A percentile compares a stretch with the other conserved stretches of the same genome.
These are phyloP conservation scores for Panaeolus cyanescens DNA, from an alignment of 768 basidiomycete species.

Conservation along the genomic window DNA sequence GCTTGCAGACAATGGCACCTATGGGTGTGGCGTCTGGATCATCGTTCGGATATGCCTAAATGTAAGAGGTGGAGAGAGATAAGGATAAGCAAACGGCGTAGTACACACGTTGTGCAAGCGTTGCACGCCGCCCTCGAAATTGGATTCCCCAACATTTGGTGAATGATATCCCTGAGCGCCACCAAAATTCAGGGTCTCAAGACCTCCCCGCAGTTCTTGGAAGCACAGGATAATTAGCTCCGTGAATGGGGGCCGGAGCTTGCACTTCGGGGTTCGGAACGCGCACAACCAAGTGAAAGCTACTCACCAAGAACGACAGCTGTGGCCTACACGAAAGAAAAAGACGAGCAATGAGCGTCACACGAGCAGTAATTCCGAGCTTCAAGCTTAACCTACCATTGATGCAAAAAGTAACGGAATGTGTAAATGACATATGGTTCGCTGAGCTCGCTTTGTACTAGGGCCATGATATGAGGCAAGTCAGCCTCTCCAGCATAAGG, in stretches of 20 bases:
- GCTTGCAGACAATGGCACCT: constrained; percentile 97
- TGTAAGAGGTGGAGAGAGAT: not conserved
- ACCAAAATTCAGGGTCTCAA: not conserved
- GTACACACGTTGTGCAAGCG: not conserved
- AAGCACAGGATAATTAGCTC: not conserved
- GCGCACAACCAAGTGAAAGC: not conserved
- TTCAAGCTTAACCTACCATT: constrained; percentile 67
- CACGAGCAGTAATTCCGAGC: constrained; percentile 24
- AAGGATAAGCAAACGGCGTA: not conserved
- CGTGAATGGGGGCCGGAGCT: not conserved
- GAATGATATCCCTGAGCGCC: not conserved
- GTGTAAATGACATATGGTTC: constrained; percentile 98
- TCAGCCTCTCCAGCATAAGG: constrained; percentile 78
- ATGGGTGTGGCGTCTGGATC: constrained; percentile 56
- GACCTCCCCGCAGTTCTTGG: not conserved
- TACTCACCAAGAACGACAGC: constrained; percentile 73
- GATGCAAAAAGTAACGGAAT: constrained; percentile 94
- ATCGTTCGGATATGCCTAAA: constrained; percentile 60
- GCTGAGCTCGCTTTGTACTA: constrained; percentile 90
- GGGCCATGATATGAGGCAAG: constrained; percentile 79
- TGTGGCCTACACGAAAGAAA: constrained; percentile 67
- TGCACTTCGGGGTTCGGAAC: not conserved
- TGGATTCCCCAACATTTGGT: not conserved
- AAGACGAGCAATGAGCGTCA: constrained; percentile 23
- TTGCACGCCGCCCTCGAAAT: not conserved